Base-by-base conservation (phyloP, 345 rosid genomes). In the Populus simonii region DNA sequence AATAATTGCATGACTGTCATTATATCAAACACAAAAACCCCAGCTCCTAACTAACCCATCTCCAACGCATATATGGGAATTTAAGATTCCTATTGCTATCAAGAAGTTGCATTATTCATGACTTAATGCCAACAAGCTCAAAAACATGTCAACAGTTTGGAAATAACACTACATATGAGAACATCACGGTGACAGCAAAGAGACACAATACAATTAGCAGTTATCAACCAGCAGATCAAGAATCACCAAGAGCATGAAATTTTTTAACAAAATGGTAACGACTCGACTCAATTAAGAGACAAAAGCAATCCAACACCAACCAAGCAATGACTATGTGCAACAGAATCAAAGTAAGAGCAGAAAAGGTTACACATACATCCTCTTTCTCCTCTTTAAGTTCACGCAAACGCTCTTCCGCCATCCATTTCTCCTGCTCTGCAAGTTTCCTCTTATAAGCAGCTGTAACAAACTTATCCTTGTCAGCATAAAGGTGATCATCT, bases 401-500 rank as follows among this genome's bases (percentile, higher is more conserved):
- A 41, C 95, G 97, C 68, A 89, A 10, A 20, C 89, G 89, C 73
- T 92, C 94, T 85, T 94, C 93, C 10, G 82, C 91, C 81, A 84
- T 79, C 97, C 97, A 96, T 83, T 87, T 89, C 23, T 87, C 87
- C 79, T 90, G 95, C 78, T 94, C 98, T 51, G 90, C 98, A 31
- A 94, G 99, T 79, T 94, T 92, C 86, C 78, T 91, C 79, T 89
- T 94, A 81, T 90, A 96, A 0, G 95, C 92, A 70, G 89, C 86
- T 5, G 97, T 92, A 29, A 96, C 82, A 78, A 82, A 96, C 86
- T 91, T 94, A 66, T 93, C 98, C 85, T 93, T 96, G 76, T 87
- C 97, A 1, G 91, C 92, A 78, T 80, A 96, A 23, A 96, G 88
- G 86, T 94, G 95, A 23, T 96, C 98, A 39, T 94, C 98, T 75